Percentiles rank a stretch among this genome's conserved stretches.
Evolutionary conservation across 2,329 filamentous ascomycete genomes (phyloP).

Genomic region (Neofusicoccum parvum): DNA sequence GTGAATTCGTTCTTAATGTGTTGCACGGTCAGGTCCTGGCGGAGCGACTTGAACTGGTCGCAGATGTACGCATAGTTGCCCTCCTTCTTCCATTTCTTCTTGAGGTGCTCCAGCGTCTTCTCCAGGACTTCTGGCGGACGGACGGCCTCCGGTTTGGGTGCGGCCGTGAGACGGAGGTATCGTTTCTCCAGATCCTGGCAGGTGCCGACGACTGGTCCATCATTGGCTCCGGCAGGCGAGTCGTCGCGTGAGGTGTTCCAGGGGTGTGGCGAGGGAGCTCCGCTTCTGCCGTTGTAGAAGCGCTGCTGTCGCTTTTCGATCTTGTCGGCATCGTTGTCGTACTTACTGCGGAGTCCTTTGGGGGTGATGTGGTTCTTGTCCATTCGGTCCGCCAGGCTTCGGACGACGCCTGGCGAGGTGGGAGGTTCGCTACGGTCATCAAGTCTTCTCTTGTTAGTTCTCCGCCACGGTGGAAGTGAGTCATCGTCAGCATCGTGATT

Average conservation of each 20-base stretch:
- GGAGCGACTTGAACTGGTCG: constrained; percentile 98
- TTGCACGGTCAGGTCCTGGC: constrained; percentile 97
- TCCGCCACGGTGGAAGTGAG: constrained; percentile 70
- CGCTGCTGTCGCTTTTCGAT: constrained; percentile 88
- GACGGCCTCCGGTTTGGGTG: constrained; percentile 85
- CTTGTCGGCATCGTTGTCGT: constrained; percentile 81
- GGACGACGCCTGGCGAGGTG: constrained; percentile 22
- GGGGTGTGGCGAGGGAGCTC: constrained; percentile 57
- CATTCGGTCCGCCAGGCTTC: constrained; percentile 43
- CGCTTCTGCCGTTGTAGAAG: constrained; percentile 64
- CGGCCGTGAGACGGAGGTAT: constrained; percentile 89
- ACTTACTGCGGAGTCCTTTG: constrained; percentile 69
- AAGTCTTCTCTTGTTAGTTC: constrained; percentile 70
- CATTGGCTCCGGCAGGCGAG: constrained; percentile 47
- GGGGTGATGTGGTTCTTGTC: constrained; percentile 48
- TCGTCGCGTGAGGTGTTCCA: constrained; percentile 48
- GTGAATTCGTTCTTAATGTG: constrained; percentile 97
- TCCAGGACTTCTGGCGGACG: constrained; percentile 79
- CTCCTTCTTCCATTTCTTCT: constrained; percentile 92
- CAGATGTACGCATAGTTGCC: constrained; percentile 97
- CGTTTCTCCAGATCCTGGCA: constrained; percentile 86
- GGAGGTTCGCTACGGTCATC: constrained; percentile 54
- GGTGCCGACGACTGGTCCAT: constrained; percentile 79
- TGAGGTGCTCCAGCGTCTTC: constrained; percentile 83
- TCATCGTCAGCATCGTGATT: constrained; percentile 55